A percentile compares a stretch with the other conserved stretches of the same genome.
Conservation (phyloP, 441 rosid genomes). For the Raphanus hybrid region DNA sequence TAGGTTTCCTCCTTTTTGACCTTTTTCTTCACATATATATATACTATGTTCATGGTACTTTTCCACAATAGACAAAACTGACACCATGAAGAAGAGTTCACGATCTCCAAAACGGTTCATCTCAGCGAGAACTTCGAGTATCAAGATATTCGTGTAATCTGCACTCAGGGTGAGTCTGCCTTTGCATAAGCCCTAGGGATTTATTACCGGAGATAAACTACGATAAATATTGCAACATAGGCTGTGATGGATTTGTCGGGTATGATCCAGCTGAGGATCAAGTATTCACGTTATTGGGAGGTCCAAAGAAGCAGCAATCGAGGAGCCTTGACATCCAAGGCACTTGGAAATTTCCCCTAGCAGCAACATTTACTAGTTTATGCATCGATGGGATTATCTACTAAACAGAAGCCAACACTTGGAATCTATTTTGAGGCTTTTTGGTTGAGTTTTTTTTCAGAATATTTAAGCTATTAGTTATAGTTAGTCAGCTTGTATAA, state of each 20-base stretch:
- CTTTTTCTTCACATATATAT: not conserved
- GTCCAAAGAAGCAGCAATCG: not conserved
- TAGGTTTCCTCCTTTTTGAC: not conserved
- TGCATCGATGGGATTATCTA: not conserved
- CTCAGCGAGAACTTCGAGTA: not conserved
- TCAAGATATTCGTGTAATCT: not conserved
- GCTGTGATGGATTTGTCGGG: not conserved
- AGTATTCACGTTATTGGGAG: not conserved
- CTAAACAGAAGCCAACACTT: too few species aligned
- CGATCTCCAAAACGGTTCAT: not conserved
- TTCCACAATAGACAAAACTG: not conserved
- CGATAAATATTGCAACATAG: not conserved
- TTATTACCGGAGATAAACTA: not conserved
- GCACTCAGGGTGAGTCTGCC: not conserved
- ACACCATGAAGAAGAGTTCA: not conserved
- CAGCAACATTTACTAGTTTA: not conserved
- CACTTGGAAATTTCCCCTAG: not conserved
- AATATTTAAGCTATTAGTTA: too few species aligned
- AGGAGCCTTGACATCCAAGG: not conserved
- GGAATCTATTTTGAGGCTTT: too few species aligned
- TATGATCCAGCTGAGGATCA: not conserved
- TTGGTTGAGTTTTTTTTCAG: too few species aligned
- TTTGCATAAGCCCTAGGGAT: not conserved
- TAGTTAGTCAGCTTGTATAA: too few species aligned
- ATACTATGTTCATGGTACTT: not conserved